Evolutionary conservation across 805 yeast species (phyloP).

Genomic region (Candida anglica): DNA sequence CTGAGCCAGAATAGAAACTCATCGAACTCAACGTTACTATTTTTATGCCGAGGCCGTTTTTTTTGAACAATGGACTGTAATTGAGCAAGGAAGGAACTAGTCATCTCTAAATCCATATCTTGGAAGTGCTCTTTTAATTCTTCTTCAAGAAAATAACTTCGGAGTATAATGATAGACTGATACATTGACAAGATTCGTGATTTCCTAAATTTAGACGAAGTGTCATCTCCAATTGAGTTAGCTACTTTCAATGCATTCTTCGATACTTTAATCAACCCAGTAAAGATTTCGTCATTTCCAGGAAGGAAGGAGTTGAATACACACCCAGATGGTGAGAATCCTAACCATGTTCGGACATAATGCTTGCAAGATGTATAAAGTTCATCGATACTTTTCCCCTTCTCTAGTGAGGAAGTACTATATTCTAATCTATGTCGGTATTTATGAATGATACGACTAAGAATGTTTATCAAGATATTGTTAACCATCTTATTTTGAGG

Average conservation of each 20-base stretch:
- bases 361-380: conserved; percentile 1
- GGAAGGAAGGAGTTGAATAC: conserved; percentile 22
- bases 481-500: conserved; percentile 19
- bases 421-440: background rate
- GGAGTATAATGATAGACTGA: too few relatives aligned
- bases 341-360: conserved; percentile 12
- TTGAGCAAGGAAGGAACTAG: too few relatives aligned
- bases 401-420: conserved; percentile 1
- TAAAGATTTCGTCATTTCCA: conserved; percentile 26
- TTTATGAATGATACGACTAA: conserved; percentile 11
- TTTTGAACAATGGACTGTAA: too few relatives aligned
- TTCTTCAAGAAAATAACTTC: too few relatives aligned
- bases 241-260: too few relatives aligned
- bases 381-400: conserved; percentile 1
- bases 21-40: conserved; percentile 1
- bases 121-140: too few relatives aligned
- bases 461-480: conserved; percentile 12
- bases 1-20: conserved; percentile 1
- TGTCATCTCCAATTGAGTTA: too few relatives aligned
- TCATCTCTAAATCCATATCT: too few relatives aligned
- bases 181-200: too few relatives aligned
- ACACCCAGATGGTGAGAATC: conserved; percentile 10
- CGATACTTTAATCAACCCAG: too few relatives aligned
- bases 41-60: too few relatives aligned
- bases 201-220: too few relatives aligned